Evolutionary conservation across 192 early-diverging fungal genomes (phyloP).

Genomic region (Backusella luteola): DNA sequence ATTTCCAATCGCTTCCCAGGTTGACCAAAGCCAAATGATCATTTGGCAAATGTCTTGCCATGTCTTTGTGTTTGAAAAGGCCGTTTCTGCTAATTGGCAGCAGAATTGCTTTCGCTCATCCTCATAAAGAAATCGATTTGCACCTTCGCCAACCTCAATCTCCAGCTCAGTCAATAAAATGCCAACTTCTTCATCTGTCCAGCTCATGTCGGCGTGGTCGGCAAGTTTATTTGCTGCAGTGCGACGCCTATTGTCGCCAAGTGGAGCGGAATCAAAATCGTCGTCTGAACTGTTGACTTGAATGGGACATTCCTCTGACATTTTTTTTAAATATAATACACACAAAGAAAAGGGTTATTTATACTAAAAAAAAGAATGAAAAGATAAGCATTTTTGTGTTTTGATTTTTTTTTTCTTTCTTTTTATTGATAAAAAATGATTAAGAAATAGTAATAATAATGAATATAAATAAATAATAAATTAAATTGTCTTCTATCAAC

Average conservation of each 20-base stretch:
- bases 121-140: slow-evolving; percentile 5
- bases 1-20: neutral
- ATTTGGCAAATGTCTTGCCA: neutral
- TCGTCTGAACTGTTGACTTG: neutral
- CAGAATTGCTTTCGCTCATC: neutral
- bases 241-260: neutral
- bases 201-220: neutral
- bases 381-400: neutral
- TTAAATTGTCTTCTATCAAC: neutral
- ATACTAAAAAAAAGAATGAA: neutral
- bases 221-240: neutral
- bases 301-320: neutral
- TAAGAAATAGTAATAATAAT: neutral
- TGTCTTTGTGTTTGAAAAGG: neutral
- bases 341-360: neutral
- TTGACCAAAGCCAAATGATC: slow-evolving; percentile 12
- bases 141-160: slow-evolving; percentile 1
- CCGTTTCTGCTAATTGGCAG: neutral
- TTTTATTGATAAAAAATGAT: neutral
- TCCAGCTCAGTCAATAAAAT: neutral
- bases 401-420: neutral
- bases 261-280: neutral
- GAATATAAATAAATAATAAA: neutral
- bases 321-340: neutral
- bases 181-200: neutral